Percentiles rank a stretch among this genome's conserved stretches.
phyloP scores from a whole-genome alignment of 129 eudicot species.

The Tanacetum coccineum region DNA sequence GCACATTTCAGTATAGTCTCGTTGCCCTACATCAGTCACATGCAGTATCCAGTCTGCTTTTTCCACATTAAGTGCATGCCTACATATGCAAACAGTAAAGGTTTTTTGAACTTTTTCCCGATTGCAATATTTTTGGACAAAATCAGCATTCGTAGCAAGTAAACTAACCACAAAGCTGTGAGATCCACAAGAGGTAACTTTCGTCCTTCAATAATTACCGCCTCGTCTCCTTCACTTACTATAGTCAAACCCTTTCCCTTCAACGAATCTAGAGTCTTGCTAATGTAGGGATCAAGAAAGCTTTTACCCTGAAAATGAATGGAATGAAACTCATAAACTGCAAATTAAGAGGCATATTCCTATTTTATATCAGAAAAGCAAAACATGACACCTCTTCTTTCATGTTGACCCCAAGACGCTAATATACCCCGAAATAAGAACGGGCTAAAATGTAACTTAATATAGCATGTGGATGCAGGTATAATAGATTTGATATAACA shows the following conservation, averaged over 20 bases:
- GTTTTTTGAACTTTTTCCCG: neutral
- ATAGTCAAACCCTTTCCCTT: neutral
- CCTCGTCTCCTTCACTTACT: neutral
- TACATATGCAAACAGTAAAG: neutral
- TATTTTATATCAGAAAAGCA: neutral
- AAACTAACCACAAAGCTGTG: slow-evolving; percentile 7
- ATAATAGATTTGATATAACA: too few relatives aligned
- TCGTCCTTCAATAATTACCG: too few relatives aligned
- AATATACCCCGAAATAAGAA: too few relatives aligned
- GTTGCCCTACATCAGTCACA: slow-evolving; percentile 5
- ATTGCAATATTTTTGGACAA: neutral
- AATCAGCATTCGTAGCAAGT: neutral
- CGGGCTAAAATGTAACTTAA: too few relatives aligned
- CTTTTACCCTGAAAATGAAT: neutral
- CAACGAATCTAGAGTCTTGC: neutral
- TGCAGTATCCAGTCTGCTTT: slow-evolving; percentile 2
- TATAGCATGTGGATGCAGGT: too few relatives aligned
- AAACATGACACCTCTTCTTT: neutral
- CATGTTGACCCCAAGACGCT: too few relatives aligned
- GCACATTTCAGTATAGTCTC: neutral
- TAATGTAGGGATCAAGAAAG: neutral
- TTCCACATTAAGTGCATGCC: neutral
- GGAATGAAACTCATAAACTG: neutral
- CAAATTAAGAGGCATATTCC: neutral
- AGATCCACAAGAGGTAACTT: neutral